Conservation (phyloP, 257 asterid genomes). For the Lavandula angustifolia region DNA sequence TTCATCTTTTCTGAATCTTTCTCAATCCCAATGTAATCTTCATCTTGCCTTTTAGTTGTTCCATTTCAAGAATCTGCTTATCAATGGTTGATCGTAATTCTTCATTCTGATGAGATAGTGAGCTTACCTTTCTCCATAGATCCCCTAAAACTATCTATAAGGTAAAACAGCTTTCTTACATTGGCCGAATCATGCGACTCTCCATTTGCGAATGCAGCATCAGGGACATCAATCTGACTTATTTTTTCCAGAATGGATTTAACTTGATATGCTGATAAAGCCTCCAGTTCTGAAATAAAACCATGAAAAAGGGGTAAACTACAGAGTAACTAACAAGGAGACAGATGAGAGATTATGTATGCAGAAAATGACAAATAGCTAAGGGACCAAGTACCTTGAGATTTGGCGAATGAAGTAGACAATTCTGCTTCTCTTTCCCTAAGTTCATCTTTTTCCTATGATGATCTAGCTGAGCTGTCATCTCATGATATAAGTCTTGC, state of each 20-base stretch:
- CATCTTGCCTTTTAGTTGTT: slow-evolving; percentile 58
- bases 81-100: slow-evolving; percentile 61
- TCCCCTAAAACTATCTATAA: slow-evolving; percentile 59
- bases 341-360: slow-evolving; percentile 12
- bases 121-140: slow-evolving; percentile 50
- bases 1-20: slow-evolving; percentile 47
- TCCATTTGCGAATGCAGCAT: slow-evolving; percentile 40
- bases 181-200: slow-evolving; percentile 45
- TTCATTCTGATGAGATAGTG: slow-evolving; percentile 58
- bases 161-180: slow-evolving; percentile 62
- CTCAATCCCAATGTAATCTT: slow-evolving; percentile 38
- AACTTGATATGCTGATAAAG: slow-evolving; percentile 62
- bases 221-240: slow-evolving; percentile 55
- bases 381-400: slow-evolving; percentile 52
- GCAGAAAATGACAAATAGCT: slow-evolving; percentile 21
- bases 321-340: slow-evolving; percentile 15
- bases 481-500: slow-evolving; percentile 46
- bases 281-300: slow-evolving; percentile 60
- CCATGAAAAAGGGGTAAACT: slow-evolving; percentile 21
- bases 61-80: slow-evolving; percentile 56
- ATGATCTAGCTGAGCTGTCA: slow-evolving; percentile 51
- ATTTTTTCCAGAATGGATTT: slow-evolving; percentile 66
- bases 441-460: slow-evolving; percentile 43
- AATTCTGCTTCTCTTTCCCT: slow-evolving; percentile 61
- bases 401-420: slow-evolving; percentile 46